Evolutionary conservation across 2,329 filamentous ascomycete species (phyloP), one percentile per base, ranked within the genome.

Genomic region (Venturiaceae sp.): DNA sequence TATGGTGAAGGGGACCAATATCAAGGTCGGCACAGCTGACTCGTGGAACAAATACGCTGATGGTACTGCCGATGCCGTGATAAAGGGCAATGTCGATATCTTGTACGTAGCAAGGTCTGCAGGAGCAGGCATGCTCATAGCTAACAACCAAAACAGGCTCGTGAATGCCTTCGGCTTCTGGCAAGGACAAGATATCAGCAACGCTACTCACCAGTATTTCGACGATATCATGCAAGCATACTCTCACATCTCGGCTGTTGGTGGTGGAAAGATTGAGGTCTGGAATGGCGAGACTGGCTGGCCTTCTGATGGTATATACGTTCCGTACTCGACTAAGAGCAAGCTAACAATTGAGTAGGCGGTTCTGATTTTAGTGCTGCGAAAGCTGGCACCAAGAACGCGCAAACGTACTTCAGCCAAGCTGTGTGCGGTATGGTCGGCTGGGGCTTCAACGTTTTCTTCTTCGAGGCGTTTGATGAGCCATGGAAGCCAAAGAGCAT

Each of bases 381-480:
- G 23, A 76, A 79, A 62, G 85, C 86, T 33, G 78, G 82, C 44
- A 77, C 80, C 41, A 65, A 76, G 33, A 83, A 84, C 65, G 84
- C 84, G 30, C 69, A 77, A 62, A 74, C 71, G 26, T 89, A 83
- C 75, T 88, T 78, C 75, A 73, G 81, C 64, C 69, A 81, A 50
- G 82, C 79, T 62, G 79, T 87, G 66, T 88, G 86, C 70, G 79
- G 79, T 55, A 79, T 86, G 66, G 72, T 87, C 36, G 77, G 76
- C 62, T 87, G 83, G 82, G 83, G 83, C 61, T 77, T 83, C 62
- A 86, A 87, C 65, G 81, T 84, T 58, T 88, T 88, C 74, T 86
- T 82, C 73, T 89, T 89, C 64, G 85, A 88, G 77, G 85, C 85
- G 46, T 87, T 86, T 64, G 85, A 88, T 65, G 86, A 89, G 80